Evolutionary conservation across 2,329 filamentous ascomycete species (phyloP).

Genomic region (Aspergillus sp.): DNA sequence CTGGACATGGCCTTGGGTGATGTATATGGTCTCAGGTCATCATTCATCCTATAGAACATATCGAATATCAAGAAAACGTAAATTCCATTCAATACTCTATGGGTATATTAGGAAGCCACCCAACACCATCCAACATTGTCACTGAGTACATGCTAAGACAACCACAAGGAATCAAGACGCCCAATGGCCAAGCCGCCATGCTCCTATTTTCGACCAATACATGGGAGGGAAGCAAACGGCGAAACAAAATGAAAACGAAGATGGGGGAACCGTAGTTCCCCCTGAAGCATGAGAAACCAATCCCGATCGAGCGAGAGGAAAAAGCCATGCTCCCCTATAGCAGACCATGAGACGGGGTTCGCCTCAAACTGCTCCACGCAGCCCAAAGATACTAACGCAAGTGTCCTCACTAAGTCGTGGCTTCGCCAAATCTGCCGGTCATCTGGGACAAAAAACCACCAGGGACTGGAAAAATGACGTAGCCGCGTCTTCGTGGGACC

Average conservation of each 20-base stretch:
- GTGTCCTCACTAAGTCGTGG: too few species aligned
- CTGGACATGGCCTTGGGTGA: too few species aligned
- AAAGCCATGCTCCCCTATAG: slow-evolving; percentile 43
- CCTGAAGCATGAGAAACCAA: slow-evolving; percentile 42
- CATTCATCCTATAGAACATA: too few species aligned
- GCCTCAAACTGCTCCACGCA: slow-evolving; percentile 2
- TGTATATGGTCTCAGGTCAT: too few species aligned
- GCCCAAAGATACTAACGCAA: too few species aligned
- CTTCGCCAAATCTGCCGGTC: too few species aligned
- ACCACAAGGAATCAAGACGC: slow-evolving; percentile 1
- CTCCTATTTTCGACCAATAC: background rate
- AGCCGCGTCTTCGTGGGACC: too few species aligned
- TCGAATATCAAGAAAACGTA: slow-evolving; percentile 1
- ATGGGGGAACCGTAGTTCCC: slow-evolving; percentile 2
- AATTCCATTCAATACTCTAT: slow-evolving; percentile 17
- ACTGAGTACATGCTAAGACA: slow-evolving; percentile 6
- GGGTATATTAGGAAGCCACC: slow-evolving; percentile 17
- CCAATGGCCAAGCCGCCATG: background rate
- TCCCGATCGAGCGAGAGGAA: slow-evolving; percentile 41
- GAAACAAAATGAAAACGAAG: background rate
- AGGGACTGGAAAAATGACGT: too few species aligned
- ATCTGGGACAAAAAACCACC: too few species aligned
- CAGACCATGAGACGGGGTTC: slow-evolving; percentile 21
- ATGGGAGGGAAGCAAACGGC: background rate
- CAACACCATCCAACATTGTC: background rate